Evolutionary conservation across 1,139 yeast species (phyloP), one percentile per base, ranked within the genome.

Genomic region (Ogataea hybrid): DNA sequence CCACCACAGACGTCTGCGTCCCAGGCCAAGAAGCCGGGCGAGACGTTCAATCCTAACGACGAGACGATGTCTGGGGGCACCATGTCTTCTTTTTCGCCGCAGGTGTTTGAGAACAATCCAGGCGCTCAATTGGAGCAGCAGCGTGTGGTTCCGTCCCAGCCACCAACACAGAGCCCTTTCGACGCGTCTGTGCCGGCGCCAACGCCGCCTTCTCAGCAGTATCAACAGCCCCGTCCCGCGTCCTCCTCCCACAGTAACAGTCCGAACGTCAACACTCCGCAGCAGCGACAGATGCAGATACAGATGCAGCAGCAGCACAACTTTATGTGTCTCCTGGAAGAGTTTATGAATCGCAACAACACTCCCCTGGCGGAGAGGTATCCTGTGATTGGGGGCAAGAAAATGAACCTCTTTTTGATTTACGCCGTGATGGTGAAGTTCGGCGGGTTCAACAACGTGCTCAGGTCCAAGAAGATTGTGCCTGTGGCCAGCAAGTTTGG

Each of bases 291-390:
- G n/a, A 29, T 49, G 6, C 53, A 50, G 18, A 50, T 44, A 22
- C 56, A 53, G 32, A 20, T 49, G 10, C 59, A 49, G 40, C 56
- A 53, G 15, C 61, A 55, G 34, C 48, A 49, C 36, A 52, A 51
- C 15, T 79, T 80, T 51, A 66, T 79, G 68, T 70, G 70, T 50
- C 69, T 81, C 0, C 69, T 87, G 41, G 70, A 79, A 45, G 95
- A 87, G 54, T 86, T 82, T 54, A 81, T 87, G 84, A 71, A 70
- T 37, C 75, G 81, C 43, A 72, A 88, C 34, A 89, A 89, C n/a
- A 77, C 85, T 1, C 88, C 92, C 0, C 69, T 88, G 21, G 22
- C 43, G 9, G 71, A 76, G 5, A 71, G 74, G 22, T 75, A 77
- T 22, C 92, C 95, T 0, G 68, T 74, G 10, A 70, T 88, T 34